Evolutionary conservation across 1,284 basidiomycete species (phyloP).

Genomic region (Porogramme epimiltina): DNA sequence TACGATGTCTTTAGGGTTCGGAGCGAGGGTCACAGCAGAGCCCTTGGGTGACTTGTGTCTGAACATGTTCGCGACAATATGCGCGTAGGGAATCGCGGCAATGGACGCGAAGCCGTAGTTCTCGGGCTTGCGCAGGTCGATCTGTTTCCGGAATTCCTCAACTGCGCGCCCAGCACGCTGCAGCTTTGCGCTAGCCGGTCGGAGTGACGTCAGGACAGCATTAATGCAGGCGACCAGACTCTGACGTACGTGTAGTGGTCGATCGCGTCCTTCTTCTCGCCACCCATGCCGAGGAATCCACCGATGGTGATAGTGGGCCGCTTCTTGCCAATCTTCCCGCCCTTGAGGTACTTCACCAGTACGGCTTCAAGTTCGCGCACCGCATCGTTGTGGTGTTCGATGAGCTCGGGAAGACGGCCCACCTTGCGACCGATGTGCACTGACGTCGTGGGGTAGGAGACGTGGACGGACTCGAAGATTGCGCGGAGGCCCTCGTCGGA

Average conservation of each 20-base stretch:
- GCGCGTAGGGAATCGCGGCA: constrained; percentile 90
- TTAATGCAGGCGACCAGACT: neutral
- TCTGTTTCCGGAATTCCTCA: constrained; percentile 74
- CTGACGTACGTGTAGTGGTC: constrained; percentile 75
- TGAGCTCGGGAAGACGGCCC: constrained; percentile 73
- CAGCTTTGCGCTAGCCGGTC: constrained; percentile 61
- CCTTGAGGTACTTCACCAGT: constrained; percentile 85
- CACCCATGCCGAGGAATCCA: constrained; percentile 75
- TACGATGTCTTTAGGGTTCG: constrained; percentile 86
- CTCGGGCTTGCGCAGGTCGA: constrained; percentile 79
- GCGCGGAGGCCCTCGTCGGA: constrained; percentile 75
- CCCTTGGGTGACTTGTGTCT: constrained; percentile 72
- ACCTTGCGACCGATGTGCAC: constrained; percentile 82
- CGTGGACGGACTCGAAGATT: constrained; percentile 71
- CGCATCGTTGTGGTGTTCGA: constrained; percentile 85
- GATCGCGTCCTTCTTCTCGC: constrained; percentile 78
- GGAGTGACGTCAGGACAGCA: neutral
- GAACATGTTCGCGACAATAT: constrained; percentile 77
- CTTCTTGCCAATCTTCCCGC: constrained; percentile 70
- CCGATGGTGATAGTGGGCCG: constrained; percentile 77
- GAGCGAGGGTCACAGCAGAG: constrained; percentile 71
- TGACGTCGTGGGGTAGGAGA: constrained; percentile 83
- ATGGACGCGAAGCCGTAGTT: constrained; percentile 94
- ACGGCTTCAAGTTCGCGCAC: constrained; percentile 84
- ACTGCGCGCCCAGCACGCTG: constrained; percentile 79